phyloP scores from a whole-genome alignment of 1,139 yeast species.

The Yamadazyma buinensis region DNA sequence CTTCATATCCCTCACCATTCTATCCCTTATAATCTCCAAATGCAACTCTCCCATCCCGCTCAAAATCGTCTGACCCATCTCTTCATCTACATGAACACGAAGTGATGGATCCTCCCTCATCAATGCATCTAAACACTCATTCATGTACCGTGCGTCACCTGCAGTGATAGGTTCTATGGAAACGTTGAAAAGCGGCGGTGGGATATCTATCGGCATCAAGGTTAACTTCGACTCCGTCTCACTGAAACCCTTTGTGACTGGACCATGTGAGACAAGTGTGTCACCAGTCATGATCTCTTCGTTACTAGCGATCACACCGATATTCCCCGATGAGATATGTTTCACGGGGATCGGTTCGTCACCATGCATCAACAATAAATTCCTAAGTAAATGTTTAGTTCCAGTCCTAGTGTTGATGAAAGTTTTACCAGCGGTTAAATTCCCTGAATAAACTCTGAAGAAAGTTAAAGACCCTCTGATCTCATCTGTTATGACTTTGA shows the following conservation, averaged over 20 bases:
- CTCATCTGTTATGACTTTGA: slow-evolving; percentile 85
- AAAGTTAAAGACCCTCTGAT: slow-evolving; percentile 81
- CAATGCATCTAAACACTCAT: slow-evolving; percentile 59
- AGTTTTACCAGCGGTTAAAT: slow-evolving; percentile 55
- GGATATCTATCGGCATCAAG: slow-evolving; percentile 74
- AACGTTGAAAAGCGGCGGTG: slow-evolving; percentile 91
- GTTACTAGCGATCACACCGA: slow-evolving; percentile 80
- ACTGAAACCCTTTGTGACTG: slow-evolving; percentile 45
- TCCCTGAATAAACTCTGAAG: slow-evolving; percentile 85
- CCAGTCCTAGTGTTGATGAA: slow-evolving; percentile 71
- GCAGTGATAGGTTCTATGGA: slow-evolving; percentile 79
- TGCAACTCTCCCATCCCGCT: slow-evolving; percentile 98
- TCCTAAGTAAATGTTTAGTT: slow-evolving; percentile 60
- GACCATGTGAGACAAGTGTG: slow-evolving; percentile 63
- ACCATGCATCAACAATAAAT: slow-evolving; percentile 82
- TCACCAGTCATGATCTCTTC: slow-evolving; percentile 86
- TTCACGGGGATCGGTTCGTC: slow-evolving; percentile 73
- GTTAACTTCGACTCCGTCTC: slow-evolving; percentile 47
- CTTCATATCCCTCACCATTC: slow-evolving; percentile 73
- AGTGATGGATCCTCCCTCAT: slow-evolving; percentile 62
- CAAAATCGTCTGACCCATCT: slow-evolving; percentile 78
- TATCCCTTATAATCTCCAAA: slow-evolving; percentile 78
- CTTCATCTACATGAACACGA: slow-evolving; percentile 56
- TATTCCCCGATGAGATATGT: slow-evolving; percentile 67
- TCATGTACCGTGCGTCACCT: slow-evolving; percentile 72